Evolutionary conservation across 148 eudicot genomes (phyloP), one percentile per base, ranked within the genome.

Genomic region (Polygonum aviculare): DNA sequence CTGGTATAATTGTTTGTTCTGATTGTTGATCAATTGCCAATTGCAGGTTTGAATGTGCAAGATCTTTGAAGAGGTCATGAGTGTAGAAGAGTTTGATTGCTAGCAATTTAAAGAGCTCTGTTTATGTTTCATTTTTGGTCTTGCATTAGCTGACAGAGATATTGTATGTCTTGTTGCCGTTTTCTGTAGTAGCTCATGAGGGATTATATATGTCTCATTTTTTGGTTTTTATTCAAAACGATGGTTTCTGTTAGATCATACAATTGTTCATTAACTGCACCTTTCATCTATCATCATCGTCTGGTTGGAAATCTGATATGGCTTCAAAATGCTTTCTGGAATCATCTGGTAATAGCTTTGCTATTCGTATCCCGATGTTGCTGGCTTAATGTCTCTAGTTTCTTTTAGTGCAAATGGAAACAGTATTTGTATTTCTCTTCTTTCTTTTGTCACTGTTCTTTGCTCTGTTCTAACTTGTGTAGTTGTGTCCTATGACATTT

Each of bases 21-120:
- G 3, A 49, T 60, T n/a, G 18, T 15, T 36, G 8, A 5, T 73
- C 51, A 11, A 11, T 18, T 69, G 14, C 69, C 55, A 14, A 3
- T 75, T 75, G 67, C 74, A 79, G 81, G 81, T 75, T 75, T 79
- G 81, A 79, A 72, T 44, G 81, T 79, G 26, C 81, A 79, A 65
- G 81, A 79, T 44, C 78, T 79, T 70, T 79, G 78, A 79, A 79
- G n/a, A 10, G 71, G 71, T 33, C 44, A 35, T 35, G 41, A 67
- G 4, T 1, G 45, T 5, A 12, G 19, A 36, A 67, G 45, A 35
- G 72, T 35, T 67, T 38, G 72, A 31, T 31, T 31, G 69, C 36
- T 14, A 0, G 14, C 12, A 59, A 16, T 11, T 19, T 59, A 26
- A 5, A 59, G 35, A 26, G 11, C 7, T 21, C 65, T 10, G 45